These are phyloP conservation scores for Lipomyces yamanashiensis DNA, from an alignment of 805 yeast genomes.

Conservation along the genomic window DNA sequence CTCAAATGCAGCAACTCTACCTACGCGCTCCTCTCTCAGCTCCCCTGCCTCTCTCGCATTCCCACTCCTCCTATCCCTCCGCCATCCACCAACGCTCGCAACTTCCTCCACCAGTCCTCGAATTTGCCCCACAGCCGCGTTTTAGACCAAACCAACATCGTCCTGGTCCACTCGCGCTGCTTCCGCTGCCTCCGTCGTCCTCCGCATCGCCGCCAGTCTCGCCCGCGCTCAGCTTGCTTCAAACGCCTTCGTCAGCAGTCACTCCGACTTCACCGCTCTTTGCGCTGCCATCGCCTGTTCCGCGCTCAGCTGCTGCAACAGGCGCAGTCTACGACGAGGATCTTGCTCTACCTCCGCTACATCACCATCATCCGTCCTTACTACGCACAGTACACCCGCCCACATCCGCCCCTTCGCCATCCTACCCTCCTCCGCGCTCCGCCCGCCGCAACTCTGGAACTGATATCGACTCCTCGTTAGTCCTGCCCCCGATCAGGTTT, in stretches of 20 bases:
- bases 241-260: constrained; percentile 3
- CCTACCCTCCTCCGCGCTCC: background rate
- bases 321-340: constrained; percentile 3
- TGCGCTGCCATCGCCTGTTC: constrained; percentile 10
- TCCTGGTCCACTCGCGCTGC: constrained; percentile 32
- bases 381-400: background rate
- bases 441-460: background rate
- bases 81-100: constrained; percentile 8
- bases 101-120: constrained; percentile 16
- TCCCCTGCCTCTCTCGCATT: constrained; percentile 3
- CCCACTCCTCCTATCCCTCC: constrained; percentile 4
- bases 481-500: constrained; percentile 9
- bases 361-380: background rate
- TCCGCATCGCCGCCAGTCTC: constrained; percentile 14
- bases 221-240: constrained; percentile 7
- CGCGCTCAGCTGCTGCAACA: no score
- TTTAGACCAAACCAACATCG: constrained; percentile 35
- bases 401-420: background rate
- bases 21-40: constrained; percentile 8
- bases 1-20: background rate
- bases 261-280: constrained; percentile 14
- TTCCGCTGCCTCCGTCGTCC: constrained; percentile 11
- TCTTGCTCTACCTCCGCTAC: background rate
- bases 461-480: constrained; percentile 6
- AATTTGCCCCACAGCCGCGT: constrained; percentile 24